These are phyloP conservation scores for Escovopsis sp. DNA, from an alignment of 2,329 filamentous ascomycete species.

Conservation along the genomic window DNA sequence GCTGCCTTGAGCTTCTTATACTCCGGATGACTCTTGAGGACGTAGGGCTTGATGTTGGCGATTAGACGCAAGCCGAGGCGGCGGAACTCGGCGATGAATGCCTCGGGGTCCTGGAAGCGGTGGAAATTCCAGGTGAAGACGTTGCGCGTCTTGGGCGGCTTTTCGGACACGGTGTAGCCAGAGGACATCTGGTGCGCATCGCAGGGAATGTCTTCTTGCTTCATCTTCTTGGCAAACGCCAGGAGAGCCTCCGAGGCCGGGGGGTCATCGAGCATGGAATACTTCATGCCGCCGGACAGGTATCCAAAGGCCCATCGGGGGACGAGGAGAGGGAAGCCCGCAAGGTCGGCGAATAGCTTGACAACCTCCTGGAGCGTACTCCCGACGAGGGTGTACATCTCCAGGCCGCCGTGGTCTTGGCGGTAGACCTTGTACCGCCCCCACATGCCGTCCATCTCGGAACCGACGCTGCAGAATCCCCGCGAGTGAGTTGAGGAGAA, in stretches of 20 bases:
- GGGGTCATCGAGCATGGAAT: slow-evolving; percentile 32
- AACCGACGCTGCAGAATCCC: slow-evolving; percentile 50
- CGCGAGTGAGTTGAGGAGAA: slow-evolving; percentile 53
- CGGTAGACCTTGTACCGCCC: slow-evolving; percentile 60
- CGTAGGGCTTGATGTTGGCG: slow-evolving; percentile 60
- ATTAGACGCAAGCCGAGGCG: slow-evolving; percentile 49
- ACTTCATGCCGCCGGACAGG: slow-evolving; percentile 47
- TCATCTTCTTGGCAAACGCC: slow-evolving; percentile 44
- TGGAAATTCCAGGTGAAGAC: slow-evolving; percentile 52
- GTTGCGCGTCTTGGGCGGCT: slow-evolving; percentile 52
- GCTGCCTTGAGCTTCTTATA: slow-evolving; percentile 44
- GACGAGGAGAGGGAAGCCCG: slow-evolving; percentile 51
- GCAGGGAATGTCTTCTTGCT: slow-evolving; percentile 51
- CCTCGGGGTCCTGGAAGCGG: slow-evolving; percentile 52
- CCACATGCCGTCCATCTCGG: slow-evolving; percentile 64
- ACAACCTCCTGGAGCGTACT: slow-evolving; percentile 52
- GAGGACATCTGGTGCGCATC: slow-evolving; percentile 60
- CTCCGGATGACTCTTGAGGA: slow-evolving; percentile 50
- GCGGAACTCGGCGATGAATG: slow-evolving; percentile 47
- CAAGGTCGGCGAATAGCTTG: slow-evolving; percentile 47
- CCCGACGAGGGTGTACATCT: slow-evolving; percentile 55
- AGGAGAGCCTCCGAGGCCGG: slow-evolving; percentile 43
- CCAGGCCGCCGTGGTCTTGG: slow-evolving; percentile 56
- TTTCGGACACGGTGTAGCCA: slow-evolving; percentile 54
- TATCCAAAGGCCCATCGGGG: slow-evolving; percentile 62